Conservation (phyloP, 495 filamentous ascomycete species). For the Penicillium goetzii region DNA sequence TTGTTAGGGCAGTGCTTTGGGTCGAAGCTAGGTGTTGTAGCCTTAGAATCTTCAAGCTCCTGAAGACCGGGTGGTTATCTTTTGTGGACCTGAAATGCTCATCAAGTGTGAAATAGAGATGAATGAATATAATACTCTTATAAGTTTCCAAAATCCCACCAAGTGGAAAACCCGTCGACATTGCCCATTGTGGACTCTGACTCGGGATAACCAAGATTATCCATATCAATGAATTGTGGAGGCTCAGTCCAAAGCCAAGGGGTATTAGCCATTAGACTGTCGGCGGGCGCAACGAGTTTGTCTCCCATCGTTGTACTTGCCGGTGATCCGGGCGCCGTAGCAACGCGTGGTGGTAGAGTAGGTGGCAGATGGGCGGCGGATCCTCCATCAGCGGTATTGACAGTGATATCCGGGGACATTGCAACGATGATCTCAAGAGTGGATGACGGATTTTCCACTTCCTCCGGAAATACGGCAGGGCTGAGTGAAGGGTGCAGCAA, state of each 20-base stretch:
- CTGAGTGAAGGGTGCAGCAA: constrained; percentile 41
- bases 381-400: constrained; percentile 50
- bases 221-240: constrained; percentile 45
- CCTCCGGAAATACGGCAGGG: constrained; percentile 30
- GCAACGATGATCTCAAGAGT: constrained; percentile 51
- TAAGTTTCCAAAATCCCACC: constrained; percentile 52
- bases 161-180: constrained; percentile 43
- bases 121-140: constrained; percentile 37
- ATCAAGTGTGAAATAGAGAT: constrained; percentile 26
- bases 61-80: neutral
- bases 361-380: constrained; percentile 45
- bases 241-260: constrained; percentile 53
- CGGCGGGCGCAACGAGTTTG: constrained; percentile 43
- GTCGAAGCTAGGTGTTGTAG: neutral
- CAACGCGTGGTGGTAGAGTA: constrained; percentile 24
- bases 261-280: constrained; percentile 51
- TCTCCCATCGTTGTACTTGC: constrained; percentile 30
- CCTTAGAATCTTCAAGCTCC: neutral
- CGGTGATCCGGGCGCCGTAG: constrained; percentile 28
- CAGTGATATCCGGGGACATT: constrained; percentile 48
- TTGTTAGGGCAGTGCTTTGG: constrained; percentile 12
- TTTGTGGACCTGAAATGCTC: constrained; percentile 23
- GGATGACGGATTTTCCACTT: constrained; percentile 31
- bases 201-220: constrained; percentile 42
- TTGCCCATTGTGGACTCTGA: constrained; percentile 39